Conservation (phyloP, 2,329 filamentous ascomycete genomes). For the Penicillium sp. region DNA sequence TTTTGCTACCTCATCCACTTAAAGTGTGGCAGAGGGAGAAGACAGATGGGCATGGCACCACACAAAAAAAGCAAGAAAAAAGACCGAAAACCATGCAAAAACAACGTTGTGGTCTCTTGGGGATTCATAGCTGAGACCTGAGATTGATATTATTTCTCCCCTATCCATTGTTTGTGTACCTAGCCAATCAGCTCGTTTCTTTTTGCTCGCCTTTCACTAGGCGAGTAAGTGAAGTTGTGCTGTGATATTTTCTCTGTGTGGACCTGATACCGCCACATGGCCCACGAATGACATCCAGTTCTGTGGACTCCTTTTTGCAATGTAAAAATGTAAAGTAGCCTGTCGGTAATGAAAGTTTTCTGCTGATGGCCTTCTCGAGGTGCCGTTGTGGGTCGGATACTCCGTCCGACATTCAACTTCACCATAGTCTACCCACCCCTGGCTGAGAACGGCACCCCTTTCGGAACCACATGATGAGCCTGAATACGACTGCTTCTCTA, state of each 20-base stretch:
- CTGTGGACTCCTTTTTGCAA: slow-evolving; percentile 9
- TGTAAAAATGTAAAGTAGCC: background rate
- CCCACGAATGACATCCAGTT: slow-evolving; percentile 22
- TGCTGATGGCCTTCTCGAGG: background rate
- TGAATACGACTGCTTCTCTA: too few relatives aligned
- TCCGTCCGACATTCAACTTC: too few relatives aligned
- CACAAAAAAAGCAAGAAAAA: slow-evolving; percentile 36
- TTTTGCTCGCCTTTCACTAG: slow-evolving; percentile 1
- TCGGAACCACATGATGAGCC: too few relatives aligned
- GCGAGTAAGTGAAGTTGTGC: slow-evolving; percentile 3
- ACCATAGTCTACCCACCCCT: too few relatives aligned
- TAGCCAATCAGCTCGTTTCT: slow-evolving; percentile 19
- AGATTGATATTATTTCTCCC: slow-evolving; percentile 21
- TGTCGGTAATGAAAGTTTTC: too few relatives aligned
- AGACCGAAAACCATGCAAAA: slow-evolving; percentile 31
- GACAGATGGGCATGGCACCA: slow-evolving; percentile 18
- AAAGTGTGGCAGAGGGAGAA: background rate
- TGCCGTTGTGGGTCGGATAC: too few relatives aligned
- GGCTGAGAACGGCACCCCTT: too few relatives aligned
- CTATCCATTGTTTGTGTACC: slow-evolving; percentile 21
- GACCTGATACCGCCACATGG: slow-evolving; percentile 18
- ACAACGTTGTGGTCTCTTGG: slow-evolving; percentile 22
- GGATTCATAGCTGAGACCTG: slow-evolving; percentile 23
- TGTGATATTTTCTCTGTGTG: slow-evolving; percentile 26
- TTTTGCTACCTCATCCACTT: background rate